phyloP scores from a whole-genome alignment of 2,329 filamentous ascomycete genomes.

The Aotearoamyces nothofagi region DNA sequence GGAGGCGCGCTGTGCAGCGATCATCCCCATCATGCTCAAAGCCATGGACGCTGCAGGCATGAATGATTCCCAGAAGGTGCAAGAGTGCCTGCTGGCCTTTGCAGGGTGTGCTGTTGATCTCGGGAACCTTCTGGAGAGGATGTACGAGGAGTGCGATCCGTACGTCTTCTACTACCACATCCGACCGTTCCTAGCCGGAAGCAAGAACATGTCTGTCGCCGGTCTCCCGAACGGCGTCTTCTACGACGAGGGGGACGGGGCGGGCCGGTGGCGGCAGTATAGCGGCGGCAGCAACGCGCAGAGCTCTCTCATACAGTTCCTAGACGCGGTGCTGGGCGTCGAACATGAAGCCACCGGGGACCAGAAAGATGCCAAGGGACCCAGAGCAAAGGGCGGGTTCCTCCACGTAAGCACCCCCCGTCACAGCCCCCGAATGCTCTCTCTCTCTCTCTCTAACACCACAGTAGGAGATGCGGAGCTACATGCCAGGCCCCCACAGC shows the following conservation, averaged over 20 bases:
- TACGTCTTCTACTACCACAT: constrained; percentile 82
- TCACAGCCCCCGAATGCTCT: not conserved
- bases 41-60: constrained; percentile 56
- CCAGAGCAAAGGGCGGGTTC: constrained; percentile 9
- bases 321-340: constrained; percentile 74
- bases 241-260: constrained; percentile 60
- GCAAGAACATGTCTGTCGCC: constrained; percentile 79
- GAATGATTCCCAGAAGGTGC: constrained; percentile 44
- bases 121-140: constrained; percentile 53
- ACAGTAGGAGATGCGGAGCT: constrained; percentile 55
- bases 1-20: constrained; percentile 62
- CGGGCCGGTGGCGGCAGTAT: constrained; percentile 56
- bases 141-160: constrained; percentile 83
- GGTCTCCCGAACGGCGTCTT: constrained; percentile 73
- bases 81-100: constrained; percentile 47
- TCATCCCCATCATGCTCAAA: constrained; percentile 62
- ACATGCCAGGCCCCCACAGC: constrained; percentile 80
- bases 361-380: constrained; percentile 17
- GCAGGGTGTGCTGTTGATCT: constrained; percentile 54
- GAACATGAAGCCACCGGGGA: constrained; percentile 53
- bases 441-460: constrained; percentile 1
- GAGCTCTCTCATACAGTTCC: constrained; percentile 83
- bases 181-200: constrained; percentile 76
- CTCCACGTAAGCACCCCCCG: constrained; percentile 8
- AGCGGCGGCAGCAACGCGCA: constrained; percentile 91